Evolutionary conservation across 1,284 basidiomycete genomes (phyloP).

Genomic region (Ganoderma sinense): DNA sequence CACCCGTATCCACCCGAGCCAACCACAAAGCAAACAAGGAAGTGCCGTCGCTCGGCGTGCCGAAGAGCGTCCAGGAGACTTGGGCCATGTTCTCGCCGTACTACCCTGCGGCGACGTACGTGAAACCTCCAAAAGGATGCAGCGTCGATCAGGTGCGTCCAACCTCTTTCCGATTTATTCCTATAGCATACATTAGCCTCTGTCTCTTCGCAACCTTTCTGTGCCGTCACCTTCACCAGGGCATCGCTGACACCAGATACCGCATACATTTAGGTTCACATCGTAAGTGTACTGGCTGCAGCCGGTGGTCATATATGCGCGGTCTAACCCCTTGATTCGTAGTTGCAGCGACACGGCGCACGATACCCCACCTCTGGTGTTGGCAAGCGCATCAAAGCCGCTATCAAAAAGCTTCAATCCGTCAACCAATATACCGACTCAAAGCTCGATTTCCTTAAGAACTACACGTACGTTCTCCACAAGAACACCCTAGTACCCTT

Average conservation of each 20-base stretch:
- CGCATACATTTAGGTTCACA: slow-evolving; percentile 5
- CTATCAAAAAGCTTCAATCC: slow-evolving; percentile 60
- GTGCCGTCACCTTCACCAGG: not conserved
- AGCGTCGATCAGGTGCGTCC: slow-evolving; percentile 59
- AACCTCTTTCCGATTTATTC: not conserved
- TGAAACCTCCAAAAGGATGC: slow-evolving; percentile 55
- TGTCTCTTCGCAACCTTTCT: not conserved
- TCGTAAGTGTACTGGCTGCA: not conserved
- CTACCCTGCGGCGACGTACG: slow-evolving; percentile 55
- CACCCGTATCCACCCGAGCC: not conserved
- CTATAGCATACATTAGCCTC: not conserved
- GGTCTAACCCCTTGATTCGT: not conserved
- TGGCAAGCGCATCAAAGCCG: slow-evolving; percentile 51
- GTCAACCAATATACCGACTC: slow-evolving; percentile 53
- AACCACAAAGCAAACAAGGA: not conserved
- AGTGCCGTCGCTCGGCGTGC: slow-evolving; percentile 11
- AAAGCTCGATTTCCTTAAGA: slow-evolving; percentile 64
- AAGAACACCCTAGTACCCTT: slow-evolving; percentile 68
- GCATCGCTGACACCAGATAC: not conserved
- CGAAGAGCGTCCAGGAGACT: slow-evolving; percentile 34
- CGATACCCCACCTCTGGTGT: slow-evolving; percentile 76
- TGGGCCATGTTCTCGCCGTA: slow-evolving; percentile 73
- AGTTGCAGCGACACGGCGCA: slow-evolving; percentile 88
- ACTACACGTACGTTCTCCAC: slow-evolving; percentile 67
- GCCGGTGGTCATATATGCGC: not conserved